phyloP scores from a whole-genome alignment of 108 stramenopile genomes.

The Pseudonitzschia delicatissima region DNA sequence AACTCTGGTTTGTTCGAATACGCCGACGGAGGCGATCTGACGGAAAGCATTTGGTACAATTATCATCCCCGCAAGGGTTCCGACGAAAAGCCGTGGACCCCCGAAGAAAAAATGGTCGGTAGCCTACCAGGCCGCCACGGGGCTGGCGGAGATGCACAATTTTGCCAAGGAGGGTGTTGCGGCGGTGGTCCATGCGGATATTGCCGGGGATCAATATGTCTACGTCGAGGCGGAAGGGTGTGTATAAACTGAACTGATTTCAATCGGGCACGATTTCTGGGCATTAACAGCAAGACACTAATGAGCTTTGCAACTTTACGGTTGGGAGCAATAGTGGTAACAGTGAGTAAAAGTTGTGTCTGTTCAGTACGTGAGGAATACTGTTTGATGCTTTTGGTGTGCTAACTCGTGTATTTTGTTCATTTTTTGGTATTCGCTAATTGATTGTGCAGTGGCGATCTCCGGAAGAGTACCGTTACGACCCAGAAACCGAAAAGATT shows the following conservation, averaged over 20 bases:
- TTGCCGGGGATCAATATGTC: slow-evolving; percentile 50
- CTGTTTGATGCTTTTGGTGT: too few species aligned
- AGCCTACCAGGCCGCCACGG: slow-evolving; percentile 41
- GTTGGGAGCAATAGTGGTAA: slow-evolving; percentile 55
- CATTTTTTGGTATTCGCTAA: neutral
- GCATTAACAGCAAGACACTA: slow-evolving; percentile 31
- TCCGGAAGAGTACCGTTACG: slow-evolving; percentile 69
- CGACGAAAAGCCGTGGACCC: slow-evolving; percentile 16
- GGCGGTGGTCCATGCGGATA: slow-evolving; percentile 71
- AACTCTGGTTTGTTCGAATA: slow-evolving; percentile 62
- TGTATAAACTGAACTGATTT: slow-evolving; percentile 74
- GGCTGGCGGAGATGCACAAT: slow-evolving; percentile 45
- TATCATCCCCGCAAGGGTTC: neutral
- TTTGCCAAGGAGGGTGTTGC: slow-evolving; percentile 37
- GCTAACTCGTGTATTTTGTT: neutral
- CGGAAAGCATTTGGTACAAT: slow-evolving; percentile 26
- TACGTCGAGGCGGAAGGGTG: slow-evolving; percentile 20
- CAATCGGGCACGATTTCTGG: slow-evolving; percentile 68
- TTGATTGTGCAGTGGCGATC: slow-evolving; percentile 35
- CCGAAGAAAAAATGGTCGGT: slow-evolving; percentile 14
- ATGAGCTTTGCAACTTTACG: slow-evolving; percentile 34
- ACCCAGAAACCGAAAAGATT: slow-evolving; percentile 59
- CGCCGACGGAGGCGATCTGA: slow-evolving; percentile 48
- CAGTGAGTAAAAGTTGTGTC: too few species aligned
- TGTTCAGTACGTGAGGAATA: too few species aligned